Conservation (phyloP, 768 basidiomycete genomes). For the Pleurotus ostreatus region DNA sequence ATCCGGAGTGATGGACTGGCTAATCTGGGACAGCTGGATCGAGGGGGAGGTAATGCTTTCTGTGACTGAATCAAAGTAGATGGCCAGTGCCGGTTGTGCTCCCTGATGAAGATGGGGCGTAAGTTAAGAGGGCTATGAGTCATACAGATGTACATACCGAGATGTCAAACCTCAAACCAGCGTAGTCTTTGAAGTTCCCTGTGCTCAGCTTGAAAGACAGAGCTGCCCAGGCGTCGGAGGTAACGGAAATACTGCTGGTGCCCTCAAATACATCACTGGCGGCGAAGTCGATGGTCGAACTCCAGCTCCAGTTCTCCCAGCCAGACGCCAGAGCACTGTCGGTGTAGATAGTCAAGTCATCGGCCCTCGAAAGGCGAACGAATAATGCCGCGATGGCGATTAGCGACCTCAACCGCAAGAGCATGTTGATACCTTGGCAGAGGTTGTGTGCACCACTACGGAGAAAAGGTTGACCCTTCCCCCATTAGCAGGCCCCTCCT, state of each 20-base stretch:
- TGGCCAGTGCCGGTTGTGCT: conserved; percentile 37
- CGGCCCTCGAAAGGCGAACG: conserved; percentile 9
- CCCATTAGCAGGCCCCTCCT: background rate
- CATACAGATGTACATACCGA: conserved; percentile 26
- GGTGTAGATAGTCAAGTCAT: conserved; percentile 38
- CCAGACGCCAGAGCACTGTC: conserved; percentile 36
- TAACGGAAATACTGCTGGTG: conserved; percentile 38
- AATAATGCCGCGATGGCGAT: background rate
- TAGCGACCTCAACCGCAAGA: background rate
- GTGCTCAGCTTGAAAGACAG: conserved; percentile 40
- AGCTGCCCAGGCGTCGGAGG: conserved; percentile 38
- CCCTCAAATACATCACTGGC: conserved; percentile 41
- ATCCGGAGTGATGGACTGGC: conserved; percentile 29
- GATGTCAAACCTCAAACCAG: conserved; percentile 49
- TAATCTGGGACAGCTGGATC: conserved; percentile 39
- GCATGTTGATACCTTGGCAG: background rate
- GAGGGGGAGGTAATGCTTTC: conserved; percentile 32
- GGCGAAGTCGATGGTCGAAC: conserved; percentile 35
- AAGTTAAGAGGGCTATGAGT: background rate
- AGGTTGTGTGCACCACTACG: background rate
- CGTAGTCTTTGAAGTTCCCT: conserved; percentile 36
- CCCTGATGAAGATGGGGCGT: conserved; percentile 25
- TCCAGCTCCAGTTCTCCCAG: conserved; percentile 55
- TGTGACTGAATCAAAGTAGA: conserved; percentile 34
- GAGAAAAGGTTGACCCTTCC: background rate